Evolutionary conservation across 345 rosid species (phyloP), one percentile per base, ranked within the genome.

Genomic region (Sisymbrium altissimum): DNA sequence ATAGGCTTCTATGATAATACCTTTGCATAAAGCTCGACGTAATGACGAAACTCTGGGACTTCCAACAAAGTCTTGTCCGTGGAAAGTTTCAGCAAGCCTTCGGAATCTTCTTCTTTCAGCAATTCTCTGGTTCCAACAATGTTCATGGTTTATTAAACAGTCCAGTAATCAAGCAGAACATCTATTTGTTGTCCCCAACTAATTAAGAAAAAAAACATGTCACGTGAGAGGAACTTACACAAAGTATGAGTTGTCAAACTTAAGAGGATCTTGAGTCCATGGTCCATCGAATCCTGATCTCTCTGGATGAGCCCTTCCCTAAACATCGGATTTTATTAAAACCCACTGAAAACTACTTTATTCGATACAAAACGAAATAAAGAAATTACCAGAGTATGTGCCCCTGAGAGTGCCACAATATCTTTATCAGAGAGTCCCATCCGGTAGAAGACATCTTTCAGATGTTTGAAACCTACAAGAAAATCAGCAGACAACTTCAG

Each of bases 231-330:
- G 73, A 78, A 46, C 90, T 90, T 87, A 90, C 96, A 84, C 72
- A 14, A 93, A 93, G 80, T 93, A 90, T 3, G 98, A 87, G 85
- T 89, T 90, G 61, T 87, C 96, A 69, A 93, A 90, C 81, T 90
- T 90, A 56, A 93, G 82, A 62, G 98, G 98, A 64, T 90, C 92
- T 78, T 73, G 75, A 44, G 98, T 90, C 98, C 98, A 93, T 66
- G 92, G 89, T 61, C 98, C 98, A 68, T 93, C 96, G 66, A 90
- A 93, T 72, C 93, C 92, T 32, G 98, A 90, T 77, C 98, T 86
- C 75, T 90, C 93, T 13, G 83, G 89, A 83, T 90, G 98, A 32
- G 90, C 96, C 76, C 89, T 81, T 82, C 98, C 98, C 97, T 90
- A 66, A 9, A 70, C 54, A 69, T 57, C 4, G 35, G 77, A 38